These are phyloP conservation scores for Chaetomium globosum DNA, from an alignment of 2,329 filamentous ascomycete species.

Conservation along the genomic window DNA sequence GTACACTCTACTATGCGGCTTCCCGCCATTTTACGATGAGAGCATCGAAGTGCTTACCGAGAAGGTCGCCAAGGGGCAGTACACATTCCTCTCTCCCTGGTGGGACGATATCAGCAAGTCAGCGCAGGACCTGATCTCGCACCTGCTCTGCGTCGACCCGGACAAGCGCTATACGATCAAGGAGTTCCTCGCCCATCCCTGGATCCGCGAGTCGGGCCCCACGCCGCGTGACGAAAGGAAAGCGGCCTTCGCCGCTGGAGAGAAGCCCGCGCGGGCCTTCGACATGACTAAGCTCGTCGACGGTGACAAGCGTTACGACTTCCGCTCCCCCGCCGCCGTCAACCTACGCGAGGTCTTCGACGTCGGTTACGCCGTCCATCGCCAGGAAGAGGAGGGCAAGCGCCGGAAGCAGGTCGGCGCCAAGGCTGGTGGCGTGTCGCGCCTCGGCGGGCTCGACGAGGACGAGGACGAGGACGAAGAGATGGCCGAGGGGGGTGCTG, in stretches of 20 bases:
- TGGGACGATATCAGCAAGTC: slow-evolving; percentile 98
- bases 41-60: slow-evolving; percentile 96
- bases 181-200: slow-evolving; percentile 92
- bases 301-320: slow-evolving; percentile 76
- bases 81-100: slow-evolving; percentile 97
- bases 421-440: slow-evolving; percentile 65
- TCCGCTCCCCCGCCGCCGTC: slow-evolving; percentile 91
- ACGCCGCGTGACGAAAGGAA: slow-evolving; percentile 64
- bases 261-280: slow-evolving; percentile 57
- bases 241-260: slow-evolving; percentile 43
- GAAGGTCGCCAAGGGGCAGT: slow-evolving; percentile 95
- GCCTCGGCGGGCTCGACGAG: slow-evolving; percentile 65
- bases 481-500: slow-evolving; percentile 64
- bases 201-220: slow-evolving; percentile 72
- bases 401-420: slow-evolving; percentile 79
- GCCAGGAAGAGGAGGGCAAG: slow-evolving; percentile 95
- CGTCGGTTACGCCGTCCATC: slow-evolving; percentile 94
- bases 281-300: slow-evolving; percentile 58
- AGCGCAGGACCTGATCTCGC: slow-evolving; percentile 90
- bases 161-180: slow-evolving; percentile 92
- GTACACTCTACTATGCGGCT: slow-evolving; percentile 94
- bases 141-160: slow-evolving; percentile 90
- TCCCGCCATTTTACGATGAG: slow-evolving; percentile 98
- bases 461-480: slow-evolving; percentile 60
- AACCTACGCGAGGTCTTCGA: slow-evolving; percentile 97